Conservation (phyloP, 2,329 filamentous ascomycete species). For the Cladosporium sp. region DNA sequence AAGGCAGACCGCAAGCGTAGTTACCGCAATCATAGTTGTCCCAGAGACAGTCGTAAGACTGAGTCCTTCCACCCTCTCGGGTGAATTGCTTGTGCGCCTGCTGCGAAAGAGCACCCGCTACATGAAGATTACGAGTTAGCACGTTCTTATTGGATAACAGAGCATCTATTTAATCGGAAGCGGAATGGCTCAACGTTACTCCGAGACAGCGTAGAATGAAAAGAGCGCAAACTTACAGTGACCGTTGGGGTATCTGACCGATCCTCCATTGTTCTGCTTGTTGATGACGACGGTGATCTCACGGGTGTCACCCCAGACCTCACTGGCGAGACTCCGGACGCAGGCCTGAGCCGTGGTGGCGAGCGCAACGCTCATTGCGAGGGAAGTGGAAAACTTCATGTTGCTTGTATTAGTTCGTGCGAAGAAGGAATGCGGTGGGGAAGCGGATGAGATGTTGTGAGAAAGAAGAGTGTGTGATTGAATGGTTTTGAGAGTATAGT, state of each 20-base stretch:
- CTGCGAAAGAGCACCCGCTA: neutral
- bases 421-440: neutral
- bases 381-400: neutral
- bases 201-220: neutral
- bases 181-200: neutral
- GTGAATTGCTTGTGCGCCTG: neutral
- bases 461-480: neutral
- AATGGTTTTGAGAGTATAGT: neutral
- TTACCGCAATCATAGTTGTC: constrained; percentile 5
- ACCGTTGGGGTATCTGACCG: neutral
- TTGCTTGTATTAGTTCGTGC: neutral
- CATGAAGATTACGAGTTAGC: neutral
- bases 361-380: neutral
- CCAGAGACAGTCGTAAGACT: neutral
- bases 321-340: neutral
- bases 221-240: neutral
- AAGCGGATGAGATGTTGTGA: neutral
- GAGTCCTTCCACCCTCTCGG: neutral
- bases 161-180: neutral
- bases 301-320: neutral
- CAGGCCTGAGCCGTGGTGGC: constrained; percentile 1
- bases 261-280: neutral
- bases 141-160: neutral
- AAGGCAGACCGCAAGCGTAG: constrained; percentile 1
- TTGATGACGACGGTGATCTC: neutral